A percentile compares a stretch with the other conserved stretches of the same genome.
Conservation (phyloP, 2,329 filamentous ascomycete species). For the Fusarium sp. region DNA sequence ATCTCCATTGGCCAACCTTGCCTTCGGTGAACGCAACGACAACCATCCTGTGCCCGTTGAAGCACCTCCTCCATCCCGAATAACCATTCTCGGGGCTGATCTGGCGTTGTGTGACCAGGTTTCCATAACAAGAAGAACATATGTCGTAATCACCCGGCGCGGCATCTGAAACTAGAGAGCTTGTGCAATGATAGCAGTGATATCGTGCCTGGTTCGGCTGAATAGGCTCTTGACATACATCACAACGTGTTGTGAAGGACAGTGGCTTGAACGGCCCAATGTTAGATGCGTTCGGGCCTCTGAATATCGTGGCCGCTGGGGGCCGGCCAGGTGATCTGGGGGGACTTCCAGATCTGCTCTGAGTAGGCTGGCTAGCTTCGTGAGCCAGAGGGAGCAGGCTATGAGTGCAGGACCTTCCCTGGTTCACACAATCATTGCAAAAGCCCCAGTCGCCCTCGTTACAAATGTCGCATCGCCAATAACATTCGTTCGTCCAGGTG, state of each 20-base stretch:
- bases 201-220: constrained; percentile 76
- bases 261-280: constrained; percentile 74
- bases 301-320: constrained; percentile 62
- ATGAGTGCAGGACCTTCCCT: constrained; percentile 84
- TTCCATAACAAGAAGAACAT: constrained; percentile 81
- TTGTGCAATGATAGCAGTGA: constrained; percentile 83
- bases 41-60: constrained; percentile 85
- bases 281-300: constrained; percentile 59
- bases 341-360: constrained; percentile 55
- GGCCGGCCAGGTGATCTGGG: constrained; percentile 60
- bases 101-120: constrained; percentile 71
- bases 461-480: constrained; percentile 89
- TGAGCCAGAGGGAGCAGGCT: constrained; percentile 82
- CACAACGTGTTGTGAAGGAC: constrained; percentile 80
- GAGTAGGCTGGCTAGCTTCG: constrained; percentile 55
- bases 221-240: constrained; percentile 81
- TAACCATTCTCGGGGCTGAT: constrained; percentile 82
- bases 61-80: constrained; percentile 85
- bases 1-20: constrained; percentile 74
- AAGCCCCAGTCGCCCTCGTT: constrained; percentile 97
- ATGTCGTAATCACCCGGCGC: constrained; percentile 85
- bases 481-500: constrained; percentile 82
- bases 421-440: constrained; percentile 88
- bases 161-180: constrained; percentile 60
- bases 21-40: constrained; percentile 80